A percentile compares a stretch with the other conserved stretches of the same genome.
These are phyloP conservation scores for Rhodosporidiobolus odoratus DNA, from an alignment of 768 basidiomycete genomes.

Conservation along the genomic window DNA sequence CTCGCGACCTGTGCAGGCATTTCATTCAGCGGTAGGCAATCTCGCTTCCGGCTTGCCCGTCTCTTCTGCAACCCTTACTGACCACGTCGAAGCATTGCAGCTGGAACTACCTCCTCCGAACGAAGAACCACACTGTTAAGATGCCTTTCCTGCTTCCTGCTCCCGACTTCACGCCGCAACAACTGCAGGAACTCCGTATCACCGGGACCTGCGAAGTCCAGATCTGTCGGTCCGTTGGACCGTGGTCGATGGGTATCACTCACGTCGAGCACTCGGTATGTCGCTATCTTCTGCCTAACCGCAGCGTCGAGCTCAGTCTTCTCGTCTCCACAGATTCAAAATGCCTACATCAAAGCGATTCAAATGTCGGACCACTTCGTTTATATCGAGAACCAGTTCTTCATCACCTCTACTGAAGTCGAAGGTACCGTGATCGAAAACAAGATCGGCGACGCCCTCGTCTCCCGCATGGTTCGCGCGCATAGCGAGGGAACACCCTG, in stretches of 20 bases:
- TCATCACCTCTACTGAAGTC: slow-evolving; percentile 60
- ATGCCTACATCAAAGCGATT: slow-evolving; percentile 58
- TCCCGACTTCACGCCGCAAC: slow-evolving; percentile 77
- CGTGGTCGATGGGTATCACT: slow-evolving; percentile 91
- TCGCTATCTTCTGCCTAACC: slow-evolving; percentile 49
- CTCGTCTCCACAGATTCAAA: slow-evolving; percentile 20
- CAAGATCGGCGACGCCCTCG: slow-evolving; percentile 86
- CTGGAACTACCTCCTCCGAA: slow-evolving; percentile 89
- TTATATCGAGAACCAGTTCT: slow-evolving; percentile 69
- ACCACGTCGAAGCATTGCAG: slow-evolving; percentile 48
- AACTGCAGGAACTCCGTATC: slow-evolving; percentile 70
- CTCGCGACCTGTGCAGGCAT: slow-evolving; percentile 86
- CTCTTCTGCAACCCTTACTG: not conserved
- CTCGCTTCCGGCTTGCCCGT: slow-evolving; percentile 20
- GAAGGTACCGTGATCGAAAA: slow-evolving; percentile 86
- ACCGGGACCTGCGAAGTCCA: slow-evolving; percentile 97
- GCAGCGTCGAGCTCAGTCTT: not conserved
- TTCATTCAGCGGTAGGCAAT: slow-evolving; percentile 94
- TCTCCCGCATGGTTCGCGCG: slow-evolving; percentile 82
- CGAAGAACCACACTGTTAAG: slow-evolving; percentile 85
- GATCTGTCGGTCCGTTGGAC: slow-evolving; percentile 88
- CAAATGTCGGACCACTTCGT: slow-evolving; percentile 93
- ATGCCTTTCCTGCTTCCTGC: slow-evolving; percentile 95
- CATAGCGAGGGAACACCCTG: slow-evolving; percentile 72
- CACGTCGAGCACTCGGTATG: slow-evolving; percentile 78